Evolutionary conservation across 1,139 yeast genomes (phyloP), one percentile per base, ranked within the genome.

Genomic region (Debaryomyces subglobosus): DNA sequence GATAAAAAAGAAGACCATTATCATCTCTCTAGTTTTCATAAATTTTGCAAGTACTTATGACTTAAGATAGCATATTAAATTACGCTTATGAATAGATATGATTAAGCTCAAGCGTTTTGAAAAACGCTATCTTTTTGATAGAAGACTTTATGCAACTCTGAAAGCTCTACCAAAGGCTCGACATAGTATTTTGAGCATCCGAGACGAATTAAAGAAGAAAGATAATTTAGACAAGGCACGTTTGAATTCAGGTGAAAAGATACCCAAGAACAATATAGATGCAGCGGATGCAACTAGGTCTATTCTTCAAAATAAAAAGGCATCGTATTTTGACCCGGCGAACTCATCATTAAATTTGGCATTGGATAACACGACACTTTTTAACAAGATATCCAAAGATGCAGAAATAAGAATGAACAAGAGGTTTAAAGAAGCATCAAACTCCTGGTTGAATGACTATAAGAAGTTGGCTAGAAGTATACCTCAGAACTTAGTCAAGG

Each of bases 381-480:
- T 48, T 37, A 49, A 48, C 3, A 50, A 56, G 18, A 67, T 67
- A 24, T 40, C 46, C 4, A 32, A 47, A 4, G 61, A 48, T n/a
- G 55, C 62, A 7, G 39, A 43, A 16, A 53, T 51, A 9, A 46
- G 71, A 35, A 59, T 57, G 45, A 32, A 40, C 3, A 55, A 61
- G 41, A 53, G 73, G 32, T 60, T 51, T 45, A 41, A 37, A 4
- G 47, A 46, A 6, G 65, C 72, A 0, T 57, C 69, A 5, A 40
- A 47, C 1, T 44, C 46, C 9, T 71, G 75, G 75, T 29, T 24
- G 13, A 24, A 38, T n/a, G n/a, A 23, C 24, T 41, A 24, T 29
- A 27, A 34, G 15, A 30, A 24, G 36, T 24, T 8, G 5, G 10
- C 20, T 29, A 32, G 13, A n/a, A 20, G 16, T 27, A 30, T 35